Evolutionary conservation across 257 asterid genomes (phyloP), one percentile per base, ranked within the genome.

Genomic region (Paulownia fortunei): DNA sequence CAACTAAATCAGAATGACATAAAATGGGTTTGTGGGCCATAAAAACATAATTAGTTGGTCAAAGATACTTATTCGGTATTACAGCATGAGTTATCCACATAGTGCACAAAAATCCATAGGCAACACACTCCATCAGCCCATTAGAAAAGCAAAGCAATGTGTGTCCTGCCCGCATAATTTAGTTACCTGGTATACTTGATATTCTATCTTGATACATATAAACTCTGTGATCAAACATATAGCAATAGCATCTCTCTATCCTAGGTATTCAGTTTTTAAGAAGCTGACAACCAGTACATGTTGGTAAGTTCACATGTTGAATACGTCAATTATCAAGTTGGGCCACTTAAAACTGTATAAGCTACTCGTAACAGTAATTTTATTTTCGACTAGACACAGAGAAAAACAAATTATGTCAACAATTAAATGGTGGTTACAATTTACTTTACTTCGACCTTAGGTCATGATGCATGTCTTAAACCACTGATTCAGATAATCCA

Each of bases 1-100:
- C 37, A 80, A 60, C 13, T 12, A 77, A 27, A 55, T 85, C 80
- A 85, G 72, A 79, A 76, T 56, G 51, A n/a, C 10, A 3, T 32
- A 32, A 21, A 52, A 5, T 26, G 49, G 58, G 12, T 24, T 21
- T 13, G 32, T 26, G 71, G 24, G 15, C 51, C 15, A 24, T 19
- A 37, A 19, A 15, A 76, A 49, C 13, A 23, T 18, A 60, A 44
- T 32, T 24, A 36, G 9, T 61, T 37, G 66, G 67, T 64, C 36
- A 49, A 41, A 66, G 52, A 71, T 41, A 44, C 44, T 58, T 6
- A 54, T 77, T 19, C 27, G 7, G 16, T 36, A 52, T 37, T 55
- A 39, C 44, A 16, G 19, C 68, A 46, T 18, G 52, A 47, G 81
- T 63, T 70, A 18, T 24, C 55, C 75, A 79, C 41, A 41, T 54